These are phyloP conservation scores for Aspergillus sclerotioniger DNA, from an alignment of 495 filamentous ascomycete genomes.

Conservation along the genomic window DNA sequence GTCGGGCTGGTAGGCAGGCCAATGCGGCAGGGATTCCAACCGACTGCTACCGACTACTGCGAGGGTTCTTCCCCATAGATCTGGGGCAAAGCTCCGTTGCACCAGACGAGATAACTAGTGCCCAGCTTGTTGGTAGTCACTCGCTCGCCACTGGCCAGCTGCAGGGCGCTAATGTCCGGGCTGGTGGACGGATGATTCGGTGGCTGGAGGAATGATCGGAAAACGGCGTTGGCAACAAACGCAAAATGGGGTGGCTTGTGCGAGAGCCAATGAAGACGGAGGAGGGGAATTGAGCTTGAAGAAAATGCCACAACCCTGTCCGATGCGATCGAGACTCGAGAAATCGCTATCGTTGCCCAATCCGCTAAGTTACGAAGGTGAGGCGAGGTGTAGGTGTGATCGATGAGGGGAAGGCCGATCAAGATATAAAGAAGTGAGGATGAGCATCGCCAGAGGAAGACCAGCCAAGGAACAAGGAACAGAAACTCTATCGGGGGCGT, in stretches of 20 bases:
- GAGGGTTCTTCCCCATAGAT: not conserved
- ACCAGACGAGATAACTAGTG: not conserved
- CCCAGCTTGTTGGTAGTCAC: not conserved
- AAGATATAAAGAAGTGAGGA: not conserved
- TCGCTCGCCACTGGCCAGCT: not conserved
- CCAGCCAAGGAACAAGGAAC: not conserved
- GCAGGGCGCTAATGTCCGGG: not conserved
- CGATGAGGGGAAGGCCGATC: not conserved
- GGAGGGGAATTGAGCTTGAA: not conserved
- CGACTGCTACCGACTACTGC: not conserved
- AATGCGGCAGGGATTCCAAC: not conserved
- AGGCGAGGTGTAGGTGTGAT: not conserved
- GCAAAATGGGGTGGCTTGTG: not conserved
- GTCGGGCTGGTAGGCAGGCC: not conserved
- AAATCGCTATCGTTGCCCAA: no score
- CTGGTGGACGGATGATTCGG: not conserved
- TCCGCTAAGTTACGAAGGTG: not conserved
- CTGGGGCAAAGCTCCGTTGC: slow-evolving; percentile 2
- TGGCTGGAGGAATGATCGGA: not conserved
- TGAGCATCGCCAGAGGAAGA: not conserved
- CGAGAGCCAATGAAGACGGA: not conserved
- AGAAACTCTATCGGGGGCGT: not conserved
- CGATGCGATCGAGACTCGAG: no score
- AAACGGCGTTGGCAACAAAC: not conserved
- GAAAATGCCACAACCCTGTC: not conserved